Conservation (phyloP, 1,284 basidiomycete genomes). For the Bjerkandera adusta region DNA sequence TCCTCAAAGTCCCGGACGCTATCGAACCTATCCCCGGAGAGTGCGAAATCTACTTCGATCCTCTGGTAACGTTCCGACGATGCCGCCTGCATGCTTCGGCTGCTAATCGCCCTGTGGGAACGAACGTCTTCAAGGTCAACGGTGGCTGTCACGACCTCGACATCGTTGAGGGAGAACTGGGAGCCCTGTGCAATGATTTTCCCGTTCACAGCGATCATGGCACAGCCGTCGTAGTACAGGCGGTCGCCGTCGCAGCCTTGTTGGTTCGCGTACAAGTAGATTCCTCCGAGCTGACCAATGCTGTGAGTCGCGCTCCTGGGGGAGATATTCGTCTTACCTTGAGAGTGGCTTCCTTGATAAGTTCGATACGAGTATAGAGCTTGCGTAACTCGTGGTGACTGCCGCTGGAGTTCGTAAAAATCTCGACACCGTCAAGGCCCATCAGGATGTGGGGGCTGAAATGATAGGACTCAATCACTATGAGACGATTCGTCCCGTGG, state of each 20-base stretch:
- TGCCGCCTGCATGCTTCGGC: constrained; percentile 90
- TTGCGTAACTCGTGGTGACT: constrained; percentile 98
- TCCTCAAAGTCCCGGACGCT: constrained; percentile 44
- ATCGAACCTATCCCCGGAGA: constrained; percentile 74
- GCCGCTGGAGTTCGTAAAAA: constrained; percentile 97
- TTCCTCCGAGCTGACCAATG: constrained; percentile 76
- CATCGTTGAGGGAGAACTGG: constrained; percentile 94
- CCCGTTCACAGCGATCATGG: constrained; percentile 95
- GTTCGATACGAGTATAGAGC: constrained; percentile 85
- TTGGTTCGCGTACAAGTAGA: constrained; percentile 98
- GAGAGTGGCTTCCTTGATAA: constrained; percentile 95
- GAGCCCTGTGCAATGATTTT: constrained; percentile 91
- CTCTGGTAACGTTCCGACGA: constrained; percentile 71
- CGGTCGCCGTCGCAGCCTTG: constrained; percentile 99
- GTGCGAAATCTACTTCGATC: constrained; percentile 74
- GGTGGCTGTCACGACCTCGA: constrained; percentile 94
- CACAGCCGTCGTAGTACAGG: constrained; percentile 96
- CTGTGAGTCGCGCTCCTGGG: constrained; percentile 2
- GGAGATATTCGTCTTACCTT: constrained; percentile 54
- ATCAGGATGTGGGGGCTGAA: constrained; percentile 91
- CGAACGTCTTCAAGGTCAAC: constrained; percentile 95
- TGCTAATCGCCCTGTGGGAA: constrained; percentile 79
- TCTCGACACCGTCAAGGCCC: constrained; percentile 97
- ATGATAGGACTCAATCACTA: neutral
- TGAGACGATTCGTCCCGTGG: constrained; percentile 6